These are phyloP conservation scores for Aspergillus sp. DNA, from an alignment of 2,329 filamentous ascomycete genomes.

Conservation along the genomic window DNA sequence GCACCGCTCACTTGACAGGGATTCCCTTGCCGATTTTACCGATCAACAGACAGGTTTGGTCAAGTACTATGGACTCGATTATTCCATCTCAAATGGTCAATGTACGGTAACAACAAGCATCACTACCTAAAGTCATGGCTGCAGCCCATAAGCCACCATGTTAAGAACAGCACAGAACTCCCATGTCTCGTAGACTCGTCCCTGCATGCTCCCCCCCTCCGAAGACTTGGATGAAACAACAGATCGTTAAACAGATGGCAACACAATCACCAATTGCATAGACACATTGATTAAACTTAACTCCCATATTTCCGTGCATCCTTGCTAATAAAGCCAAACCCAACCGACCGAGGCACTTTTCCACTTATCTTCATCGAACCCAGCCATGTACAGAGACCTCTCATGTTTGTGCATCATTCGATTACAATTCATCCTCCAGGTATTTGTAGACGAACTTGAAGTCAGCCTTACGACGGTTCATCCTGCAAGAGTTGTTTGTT, in stretches of 20 bases:
- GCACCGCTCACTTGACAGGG: background rate
- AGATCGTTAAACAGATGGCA: constrained; percentile 9
- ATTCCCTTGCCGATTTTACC: background rate
- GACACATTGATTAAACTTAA: constrained; percentile 5
- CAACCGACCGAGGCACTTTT: constrained; percentile 5
- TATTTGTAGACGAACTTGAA: constrained; percentile 99
- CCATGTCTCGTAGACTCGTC: constrained; percentile 27
- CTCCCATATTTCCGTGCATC: constrained; percentile 4
- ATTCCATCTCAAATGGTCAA: constrained; percentile 16
- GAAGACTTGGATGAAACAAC: constrained; percentile 2
- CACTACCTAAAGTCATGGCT: constrained; percentile 15
- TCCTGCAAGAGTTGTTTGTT: constrained; percentile 60
- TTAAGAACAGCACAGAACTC: constrained; percentile 27
- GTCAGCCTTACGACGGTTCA: constrained; percentile 96
- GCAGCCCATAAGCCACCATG: constrained; percentile 19
- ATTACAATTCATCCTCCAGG: constrained; percentile 83
- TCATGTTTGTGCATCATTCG: constrained; percentile 8
- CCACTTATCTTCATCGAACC: background rate
- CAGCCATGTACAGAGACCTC: constrained; percentile 12
- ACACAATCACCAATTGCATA: constrained; percentile 15
- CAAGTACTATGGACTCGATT: background rate
- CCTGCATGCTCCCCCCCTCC: background rate
- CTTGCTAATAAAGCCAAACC: constrained; percentile 2
- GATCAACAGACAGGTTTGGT: background rate
- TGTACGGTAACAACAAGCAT: constrained; percentile 6